Conservation (phyloP, 208 protist genomes). For the Leishmania gerbilli region DNA sequence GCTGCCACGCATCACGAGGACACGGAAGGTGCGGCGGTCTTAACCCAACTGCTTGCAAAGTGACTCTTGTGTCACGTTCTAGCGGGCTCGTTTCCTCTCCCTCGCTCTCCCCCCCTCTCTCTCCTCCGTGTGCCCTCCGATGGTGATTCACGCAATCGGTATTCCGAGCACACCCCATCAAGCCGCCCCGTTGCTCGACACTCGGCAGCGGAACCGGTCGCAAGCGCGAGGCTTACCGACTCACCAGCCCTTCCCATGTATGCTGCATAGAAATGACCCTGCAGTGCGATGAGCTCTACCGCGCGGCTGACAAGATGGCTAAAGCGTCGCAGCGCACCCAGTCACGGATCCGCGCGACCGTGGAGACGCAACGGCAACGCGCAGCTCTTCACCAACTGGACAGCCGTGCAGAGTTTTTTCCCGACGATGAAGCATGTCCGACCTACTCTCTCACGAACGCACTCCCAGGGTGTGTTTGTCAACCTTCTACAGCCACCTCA, state of each 20-base stretch:
- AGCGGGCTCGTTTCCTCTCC: neutral
- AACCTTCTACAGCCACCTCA: neutral
- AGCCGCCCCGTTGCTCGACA: neutral
- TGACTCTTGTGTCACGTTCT: neutral
- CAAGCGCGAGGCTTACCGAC: neutral
- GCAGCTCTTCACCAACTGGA: constrained; percentile 1
- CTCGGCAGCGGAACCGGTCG: neutral
- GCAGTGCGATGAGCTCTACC: neutral
- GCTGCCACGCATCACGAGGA: neutral
- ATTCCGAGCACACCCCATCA: neutral
- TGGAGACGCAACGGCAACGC: neutral
- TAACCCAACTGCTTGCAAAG: neutral
- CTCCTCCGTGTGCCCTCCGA: neutral
- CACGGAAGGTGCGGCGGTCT: neutral
- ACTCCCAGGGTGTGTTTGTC: neutral
- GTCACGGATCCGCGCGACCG: neutral
- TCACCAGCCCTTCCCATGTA: neutral
- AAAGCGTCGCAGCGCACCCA: neutral
- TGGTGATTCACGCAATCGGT: neutral
- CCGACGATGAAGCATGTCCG: neutral
- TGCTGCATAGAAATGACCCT: neutral
- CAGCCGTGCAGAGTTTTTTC: constrained; percentile 18
- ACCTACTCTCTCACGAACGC: neutral
- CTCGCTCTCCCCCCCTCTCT: neutral
- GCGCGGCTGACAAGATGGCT: neutral